These are phyloP conservation scores for Aspergillus jensenii DNA, from an alignment of 2,329 filamentous ascomycete species.

Conservation along the genomic window DNA sequence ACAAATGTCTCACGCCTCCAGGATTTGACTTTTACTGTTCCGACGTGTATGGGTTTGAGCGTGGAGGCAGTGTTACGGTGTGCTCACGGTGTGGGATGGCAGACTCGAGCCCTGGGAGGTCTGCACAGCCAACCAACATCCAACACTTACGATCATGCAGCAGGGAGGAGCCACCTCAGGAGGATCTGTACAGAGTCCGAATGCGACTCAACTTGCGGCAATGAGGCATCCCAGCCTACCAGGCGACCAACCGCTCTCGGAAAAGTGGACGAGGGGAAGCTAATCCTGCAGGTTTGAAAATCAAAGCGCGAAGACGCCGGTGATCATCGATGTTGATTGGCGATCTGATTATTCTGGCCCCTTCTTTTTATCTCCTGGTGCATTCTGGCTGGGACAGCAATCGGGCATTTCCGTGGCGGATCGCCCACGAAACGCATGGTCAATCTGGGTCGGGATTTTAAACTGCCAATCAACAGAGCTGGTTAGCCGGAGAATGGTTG, in stretches of 20 bases:
- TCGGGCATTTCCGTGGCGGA: conserved; percentile 37
- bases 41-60: not conserved
- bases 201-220: conserved; percentile 6
- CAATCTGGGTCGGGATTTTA: conserved; percentile 29
- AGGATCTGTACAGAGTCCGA: not conserved
- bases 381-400: conserved; percentile 9
- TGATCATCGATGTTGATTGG: conserved; percentile 15
- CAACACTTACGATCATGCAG: not conserved
- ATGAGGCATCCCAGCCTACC: conserved; percentile 7
- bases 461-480: conserved; percentile 26
- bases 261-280: conserved; percentile 4
- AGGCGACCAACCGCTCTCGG: not conserved
- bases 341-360: conserved; percentile 9
- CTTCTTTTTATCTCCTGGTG: conserved; percentile 8
- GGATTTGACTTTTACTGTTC: conserved; percentile 1
- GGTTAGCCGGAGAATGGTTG: conserved; percentile 10
- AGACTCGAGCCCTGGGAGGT: not conserved
- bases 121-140: conserved; percentile 6
- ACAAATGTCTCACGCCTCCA: not conserved
- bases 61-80: not conserved
- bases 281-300: conserved; percentile 14
- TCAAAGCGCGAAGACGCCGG: conserved; percentile 12
- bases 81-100: conserved; percentile 10
- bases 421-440: conserved; percentile 24
- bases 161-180: not conserved